Evolutionary conservation across 345 rosid genomes (phyloP), one percentile per base, ranked within the genome.

Genomic region (Populus davidiana): DNA sequence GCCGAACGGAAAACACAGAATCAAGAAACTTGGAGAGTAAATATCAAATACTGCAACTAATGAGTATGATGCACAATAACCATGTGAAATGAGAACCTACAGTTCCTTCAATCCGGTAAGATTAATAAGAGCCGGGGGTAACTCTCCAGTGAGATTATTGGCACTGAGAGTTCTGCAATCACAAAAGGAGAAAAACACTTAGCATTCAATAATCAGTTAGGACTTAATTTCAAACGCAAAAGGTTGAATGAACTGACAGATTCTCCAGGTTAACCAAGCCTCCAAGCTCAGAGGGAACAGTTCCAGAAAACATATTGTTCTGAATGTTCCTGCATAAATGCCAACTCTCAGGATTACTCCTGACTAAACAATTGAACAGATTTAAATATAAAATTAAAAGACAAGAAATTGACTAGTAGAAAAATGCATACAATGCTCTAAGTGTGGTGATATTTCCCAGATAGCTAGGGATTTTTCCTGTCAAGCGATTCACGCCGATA

Each of bases 261-360:
- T 71, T 77, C 70, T 75, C 69, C 81, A 90, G 79, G 76, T 85
- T 83, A 70, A 84, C 79, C 74, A 88, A 72, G 54, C 80, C 81
- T 69, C 89, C 89, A 14, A 88, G 79, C 77, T 83, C 82, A n/a
- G 73, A 29, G 56, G 93, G 89, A 68, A 90, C 66, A 25, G 70
- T 47, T 61, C 93, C 93, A n/a, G 83, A 82, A 78, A 89, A 88
- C 25, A 76, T 16, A 68, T 73, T 59, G 21, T 16, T 79, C 49
- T 56, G 54, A 29, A 69, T 36, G 72, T 14, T 27, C 67, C 75
- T 72, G 67, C 33, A 35, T 56, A 56, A 72, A 72, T 72, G 54
- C 2, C 62, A 31, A 2, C 23, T 5, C 52, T 29, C 49, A 73
- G 25, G 33, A 56, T 73, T 59, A 73, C 3, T 29, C 56, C 25